Conservation (phyloP, 139 green algal species). For the Desmodesmus armatus region DNA sequence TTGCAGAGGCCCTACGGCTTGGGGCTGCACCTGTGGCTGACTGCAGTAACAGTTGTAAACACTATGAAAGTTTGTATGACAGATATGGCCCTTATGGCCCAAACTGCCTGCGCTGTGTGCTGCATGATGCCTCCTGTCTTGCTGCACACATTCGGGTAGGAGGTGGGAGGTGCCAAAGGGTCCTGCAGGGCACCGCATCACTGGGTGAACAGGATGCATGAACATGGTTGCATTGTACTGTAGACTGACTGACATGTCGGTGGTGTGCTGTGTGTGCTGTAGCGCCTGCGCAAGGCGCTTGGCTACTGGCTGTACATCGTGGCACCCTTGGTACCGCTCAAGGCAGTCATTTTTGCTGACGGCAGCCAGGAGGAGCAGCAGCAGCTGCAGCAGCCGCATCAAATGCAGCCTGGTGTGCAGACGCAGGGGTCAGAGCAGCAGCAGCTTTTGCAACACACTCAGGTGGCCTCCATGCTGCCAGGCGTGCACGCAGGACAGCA, state of each 20-base stretch:
- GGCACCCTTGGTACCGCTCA: slow-evolving; percentile 76
- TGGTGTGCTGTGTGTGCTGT: background rate
- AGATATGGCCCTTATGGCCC: no score
- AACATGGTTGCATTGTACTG: background rate
- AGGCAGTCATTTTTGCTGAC: slow-evolving; percentile 49
- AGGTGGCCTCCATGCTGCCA: background rate
- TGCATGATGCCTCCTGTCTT: no score
- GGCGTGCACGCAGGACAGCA: slow-evolving; percentile 2
- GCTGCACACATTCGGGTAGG: no score
- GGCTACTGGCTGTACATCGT: slow-evolving; percentile 78
- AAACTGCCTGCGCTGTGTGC: no score
- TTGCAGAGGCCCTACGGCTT: no score
- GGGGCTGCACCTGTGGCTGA: no score
- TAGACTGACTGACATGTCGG: background rate
- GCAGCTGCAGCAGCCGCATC: background rate
- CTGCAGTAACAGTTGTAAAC: no score
- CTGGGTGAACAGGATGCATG: no score
- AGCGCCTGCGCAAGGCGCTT: slow-evolving; percentile 55
- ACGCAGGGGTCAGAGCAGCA: background rate
- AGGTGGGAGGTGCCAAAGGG: no score
- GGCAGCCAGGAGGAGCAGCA: slow-evolving; percentile 2
- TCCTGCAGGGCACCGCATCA: no score
- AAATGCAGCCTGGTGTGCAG: background rate
- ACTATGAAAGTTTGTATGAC: no score
- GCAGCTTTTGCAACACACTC: background rate